Conservation (phyloP, 495 filamentous ascomycete species). For the Pseudevernia furfuracea region DNA sequence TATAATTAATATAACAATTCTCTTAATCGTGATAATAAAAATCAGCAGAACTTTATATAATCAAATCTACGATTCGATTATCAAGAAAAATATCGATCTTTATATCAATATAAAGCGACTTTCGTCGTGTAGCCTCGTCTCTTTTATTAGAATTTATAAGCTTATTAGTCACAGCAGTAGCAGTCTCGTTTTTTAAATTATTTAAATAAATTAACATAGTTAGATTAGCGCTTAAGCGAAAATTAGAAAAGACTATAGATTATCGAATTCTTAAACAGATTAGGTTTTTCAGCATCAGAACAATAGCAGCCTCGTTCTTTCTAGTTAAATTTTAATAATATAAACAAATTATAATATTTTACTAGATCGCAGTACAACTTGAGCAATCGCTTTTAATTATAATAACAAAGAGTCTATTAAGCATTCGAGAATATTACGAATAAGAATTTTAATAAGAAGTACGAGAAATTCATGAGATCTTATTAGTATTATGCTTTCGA, state of each 20-base stretch:
- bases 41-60: not conserved
- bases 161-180: not conserved
- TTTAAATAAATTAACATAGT: not conserved
- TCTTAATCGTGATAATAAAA: not conserved
- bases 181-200: not conserved
- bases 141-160: not conserved
- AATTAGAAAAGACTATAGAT: not conserved
- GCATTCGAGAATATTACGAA: not conserved
- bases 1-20: not conserved
- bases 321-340: too few relatives aligned
- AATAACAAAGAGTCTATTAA: not conserved
- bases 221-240: not conserved
- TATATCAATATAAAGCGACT: not conserved
- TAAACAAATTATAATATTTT: too few relatives aligned
- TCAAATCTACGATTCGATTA: not conserved
- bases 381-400: not conserved
- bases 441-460: not conserved
- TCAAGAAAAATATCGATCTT: not conserved
- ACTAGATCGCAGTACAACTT: not conserved
- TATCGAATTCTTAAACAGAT: not conserved
- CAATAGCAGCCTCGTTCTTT: too few relatives aligned
- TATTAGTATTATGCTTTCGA: not conserved
- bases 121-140: not conserved
- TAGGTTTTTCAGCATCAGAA: too few relatives aligned
- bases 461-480: not conserved